Evolutionary conservation across 2,329 filamentous ascomycete genomes (phyloP).

Genomic region (Lizonia empirigonia): DNA sequence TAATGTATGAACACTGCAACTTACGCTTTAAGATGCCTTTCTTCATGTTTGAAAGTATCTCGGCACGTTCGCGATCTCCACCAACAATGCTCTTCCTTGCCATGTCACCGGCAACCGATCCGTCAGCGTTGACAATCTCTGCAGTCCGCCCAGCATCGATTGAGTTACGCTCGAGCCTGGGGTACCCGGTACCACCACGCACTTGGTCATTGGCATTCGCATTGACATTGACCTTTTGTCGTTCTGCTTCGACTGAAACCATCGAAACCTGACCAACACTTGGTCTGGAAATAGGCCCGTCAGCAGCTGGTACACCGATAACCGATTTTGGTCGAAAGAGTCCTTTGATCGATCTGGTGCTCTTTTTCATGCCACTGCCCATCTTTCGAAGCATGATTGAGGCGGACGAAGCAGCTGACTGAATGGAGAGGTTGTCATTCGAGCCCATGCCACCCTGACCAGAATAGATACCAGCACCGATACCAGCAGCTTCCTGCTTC

Average conservation of each 20-base stretch:
- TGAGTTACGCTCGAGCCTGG: slow-evolving; percentile 81
- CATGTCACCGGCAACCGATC: slow-evolving; percentile 51
- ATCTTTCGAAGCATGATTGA: slow-evolving; percentile 98
- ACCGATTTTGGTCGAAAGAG: slow-evolving; percentile 94
- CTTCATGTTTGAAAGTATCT: slow-evolving; percentile 87
- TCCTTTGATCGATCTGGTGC: slow-evolving; percentile 86
- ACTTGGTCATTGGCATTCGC: slow-evolving; percentile 69
- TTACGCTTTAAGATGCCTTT: slow-evolving; percentile 95
- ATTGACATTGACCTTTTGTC: slow-evolving; percentile 80
- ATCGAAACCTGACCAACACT: slow-evolving; percentile 89
- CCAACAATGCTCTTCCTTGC: slow-evolving; percentile 88
- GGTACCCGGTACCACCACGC: slow-evolving; percentile 78
- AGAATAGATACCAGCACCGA: slow-evolving; percentile 92
- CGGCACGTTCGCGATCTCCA: slow-evolving; percentile 85
- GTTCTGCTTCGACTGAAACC: slow-evolving; percentile 93
- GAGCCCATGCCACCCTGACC: slow-evolving; percentile 87
- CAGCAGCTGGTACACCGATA: slow-evolving; percentile 75
- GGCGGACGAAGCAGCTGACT: slow-evolving; percentile 85
- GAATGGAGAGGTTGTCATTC: slow-evolving; percentile 92
- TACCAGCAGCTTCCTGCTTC: slow-evolving; percentile 87
- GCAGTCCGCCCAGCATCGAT: slow-evolving; percentile 67
- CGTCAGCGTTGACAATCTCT: slow-evolving; percentile 45
- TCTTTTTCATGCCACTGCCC: slow-evolving; percentile 98
- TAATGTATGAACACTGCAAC: slow-evolving; percentile 30
- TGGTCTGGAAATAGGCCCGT: slow-evolving; percentile 67